Conservation (phyloP, 768 basidiomycete species). For the Leccinum broughii region DNA sequence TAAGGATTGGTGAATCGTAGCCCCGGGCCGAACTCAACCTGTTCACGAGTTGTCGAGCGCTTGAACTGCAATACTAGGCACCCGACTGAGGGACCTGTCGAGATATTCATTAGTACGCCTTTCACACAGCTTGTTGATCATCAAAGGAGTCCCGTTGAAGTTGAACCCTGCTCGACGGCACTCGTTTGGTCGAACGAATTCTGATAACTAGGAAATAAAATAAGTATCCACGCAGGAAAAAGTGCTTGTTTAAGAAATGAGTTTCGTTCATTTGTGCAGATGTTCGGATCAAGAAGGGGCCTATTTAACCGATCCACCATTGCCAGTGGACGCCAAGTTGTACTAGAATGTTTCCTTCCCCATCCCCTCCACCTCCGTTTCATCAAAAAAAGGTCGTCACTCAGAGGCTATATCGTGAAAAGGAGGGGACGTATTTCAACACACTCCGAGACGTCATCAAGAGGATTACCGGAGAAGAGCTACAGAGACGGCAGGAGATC, state of each 20-base stretch:
- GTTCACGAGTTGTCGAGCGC: too few relatives aligned
- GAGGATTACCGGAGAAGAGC: conserved; percentile 20
- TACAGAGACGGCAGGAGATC: conserved; percentile 20
- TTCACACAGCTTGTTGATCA: not conserved
- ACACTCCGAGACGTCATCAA: conserved; percentile 18
- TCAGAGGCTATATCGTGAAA: conserved; percentile 27
- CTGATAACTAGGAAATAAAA: not conserved
- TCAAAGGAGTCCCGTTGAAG: too few relatives aligned
- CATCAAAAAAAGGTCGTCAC: conserved; percentile 8
- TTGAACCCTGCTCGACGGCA: too few relatives aligned
- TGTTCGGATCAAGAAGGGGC: not conserved
- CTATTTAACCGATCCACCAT: not conserved
- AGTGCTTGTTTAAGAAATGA: not conserved
- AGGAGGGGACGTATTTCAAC: conserved; percentile 18
- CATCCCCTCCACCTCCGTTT: not conserved
- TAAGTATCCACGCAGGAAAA: not conserved
- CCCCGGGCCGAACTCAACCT: too few relatives aligned
- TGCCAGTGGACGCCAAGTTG: not conserved
- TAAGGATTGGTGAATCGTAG: too few relatives aligned
- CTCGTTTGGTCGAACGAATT: not conserved
- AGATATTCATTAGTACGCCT: not conserved
- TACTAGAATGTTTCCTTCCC: conserved; percentile 3
- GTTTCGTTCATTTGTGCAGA: not conserved
- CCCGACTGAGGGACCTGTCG: not conserved
- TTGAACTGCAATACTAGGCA: not conserved